Base-by-base conservation (phyloP, 2,329 filamentous ascomycete species). In the Aspergillus persii region DNA sequence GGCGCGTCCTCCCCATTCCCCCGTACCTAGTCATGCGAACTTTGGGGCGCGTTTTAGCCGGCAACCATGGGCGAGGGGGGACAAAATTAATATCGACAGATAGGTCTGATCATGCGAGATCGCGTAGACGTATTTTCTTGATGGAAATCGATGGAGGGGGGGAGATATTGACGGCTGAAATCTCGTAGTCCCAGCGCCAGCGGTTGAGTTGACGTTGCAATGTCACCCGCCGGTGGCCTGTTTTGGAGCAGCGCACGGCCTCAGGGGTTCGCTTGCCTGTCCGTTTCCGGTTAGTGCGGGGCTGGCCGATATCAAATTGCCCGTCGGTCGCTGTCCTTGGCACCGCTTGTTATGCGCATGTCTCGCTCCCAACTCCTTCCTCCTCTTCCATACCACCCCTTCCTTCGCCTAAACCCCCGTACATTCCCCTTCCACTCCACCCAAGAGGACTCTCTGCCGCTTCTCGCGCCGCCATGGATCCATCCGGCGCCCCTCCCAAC, bases 21-120 rank as follows among this genome's bases (percentile, higher is more conserved):
- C 74, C 71, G 74, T 77, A 74, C 72, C 76, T 72, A 72, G 76
- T 78, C 73, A 79, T 79, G 56, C 68, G 70, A 68, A 73, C 72
- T 73, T 74, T 68, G 73, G 73, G 62, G 68, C 71, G 74, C 69
- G 69, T 71, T 68, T 64, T 70, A 63, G 64, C 66, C 67, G 71
- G 69, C 66, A 64, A 74, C 70, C 75, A 76, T 76, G 71, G 72
- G 75, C 65, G 58, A 84, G 81, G 73, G 80, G 84, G 80, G 81
- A 70, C 81, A 81, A 87, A 85, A 89, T 86, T 78, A 81, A 80
- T 81, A 82, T 86, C 78, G 84, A 77, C 76, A 79, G 81, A 86
- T 86, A 85, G 83, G 83, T 77, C 74, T 75, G 74, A 73, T 80
- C 80, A 82, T 86, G 79, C 76, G 76, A 81, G 77, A 80, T 77